These are phyloP conservation scores for Elaeis guineensis DNA, from an alignment of 176 grass and related monocot species.

Conservation along the genomic window DNA sequence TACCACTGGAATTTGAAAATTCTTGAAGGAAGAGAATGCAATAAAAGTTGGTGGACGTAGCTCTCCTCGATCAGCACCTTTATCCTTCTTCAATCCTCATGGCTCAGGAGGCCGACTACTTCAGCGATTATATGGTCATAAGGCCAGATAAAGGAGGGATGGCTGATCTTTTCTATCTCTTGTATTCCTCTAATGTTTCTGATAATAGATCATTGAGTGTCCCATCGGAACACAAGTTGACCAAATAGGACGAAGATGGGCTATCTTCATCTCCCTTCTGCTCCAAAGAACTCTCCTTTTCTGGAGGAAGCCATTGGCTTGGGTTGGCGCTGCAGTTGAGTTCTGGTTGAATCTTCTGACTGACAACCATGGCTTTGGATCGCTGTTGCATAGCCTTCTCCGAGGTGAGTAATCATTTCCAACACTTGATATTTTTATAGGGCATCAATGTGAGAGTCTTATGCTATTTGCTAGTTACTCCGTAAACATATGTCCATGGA, in stretches of 20 bases:
- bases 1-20: no score
- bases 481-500: neutral
- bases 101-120: neutral
- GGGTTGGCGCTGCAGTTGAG: constrained; percentile 33
- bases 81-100: no score
- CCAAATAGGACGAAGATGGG: constrained; percentile 36
- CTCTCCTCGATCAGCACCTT: no score
- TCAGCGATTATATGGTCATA: constrained; percentile 48
- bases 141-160: constrained; percentile 40
- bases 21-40: no score
- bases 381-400: constrained; percentile 30
- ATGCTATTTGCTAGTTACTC: neutral
- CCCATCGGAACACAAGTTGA: constrained; percentile 37
- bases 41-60: no score
- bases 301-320: constrained; percentile 50
- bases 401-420: constrained; percentile 27
- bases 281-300: constrained; percentile 46
- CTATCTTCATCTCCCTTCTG: constrained; percentile 43
- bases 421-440: no score
- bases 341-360: constrained; percentile 68
- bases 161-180: constrained; percentile 33
- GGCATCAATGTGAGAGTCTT: neutral
- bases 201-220: constrained; percentile 43
- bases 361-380: constrained; percentile 38
- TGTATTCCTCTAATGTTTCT: constrained; percentile 34